These are phyloP conservation scores for Ustilago sp. DNA, from an alignment of 1,284 basidiomycete genomes.

Conservation along the genomic window DNA sequence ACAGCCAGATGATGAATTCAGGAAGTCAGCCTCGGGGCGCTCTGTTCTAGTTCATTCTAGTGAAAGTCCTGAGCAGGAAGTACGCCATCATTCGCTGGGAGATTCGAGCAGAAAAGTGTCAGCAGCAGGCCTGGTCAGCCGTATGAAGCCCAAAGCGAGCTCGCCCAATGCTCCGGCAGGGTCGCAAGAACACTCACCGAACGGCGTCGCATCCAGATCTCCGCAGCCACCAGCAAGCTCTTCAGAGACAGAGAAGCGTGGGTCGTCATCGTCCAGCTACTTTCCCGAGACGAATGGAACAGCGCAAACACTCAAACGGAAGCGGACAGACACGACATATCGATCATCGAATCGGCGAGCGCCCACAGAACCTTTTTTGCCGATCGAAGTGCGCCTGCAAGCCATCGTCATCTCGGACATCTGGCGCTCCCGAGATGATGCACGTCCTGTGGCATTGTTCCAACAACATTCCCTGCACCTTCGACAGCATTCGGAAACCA, in stretches of 20 bases:
- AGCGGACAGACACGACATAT: slow-evolving; percentile 11
- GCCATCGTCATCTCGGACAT: slow-evolving; percentile 33
- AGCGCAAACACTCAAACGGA: slow-evolving; percentile 10
- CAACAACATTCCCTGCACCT: slow-evolving; percentile 1
- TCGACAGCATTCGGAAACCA: background rate
- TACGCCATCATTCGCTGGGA: background rate
- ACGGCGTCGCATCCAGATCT: background rate
- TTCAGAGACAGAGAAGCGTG: background rate
- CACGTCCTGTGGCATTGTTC: background rate
- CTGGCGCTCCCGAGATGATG: slow-evolving; percentile 22
- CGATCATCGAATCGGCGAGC: background rate
- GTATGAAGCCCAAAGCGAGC: slow-evolving; percentile 14
- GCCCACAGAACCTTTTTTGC: background rate
- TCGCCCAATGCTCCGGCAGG: background rate
- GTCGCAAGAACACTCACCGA: background rate
- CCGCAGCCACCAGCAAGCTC: background rate
- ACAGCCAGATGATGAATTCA: slow-evolving; percentile 1
- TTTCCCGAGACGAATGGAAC: background rate
- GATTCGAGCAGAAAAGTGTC: background rate
- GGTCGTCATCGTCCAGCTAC: background rate
- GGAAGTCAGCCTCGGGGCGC: background rate
- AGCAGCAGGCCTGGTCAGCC: slow-evolving; percentile 5
- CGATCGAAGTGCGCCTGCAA: slow-evolving; percentile 14
- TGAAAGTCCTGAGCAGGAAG: background rate
- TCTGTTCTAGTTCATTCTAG: background rate